A percentile compares a stretch with the other conserved stretches of the same genome.
Conservation (phyloP, 1,284 basidiomycete species). For the Pascua guehoae region DNA sequence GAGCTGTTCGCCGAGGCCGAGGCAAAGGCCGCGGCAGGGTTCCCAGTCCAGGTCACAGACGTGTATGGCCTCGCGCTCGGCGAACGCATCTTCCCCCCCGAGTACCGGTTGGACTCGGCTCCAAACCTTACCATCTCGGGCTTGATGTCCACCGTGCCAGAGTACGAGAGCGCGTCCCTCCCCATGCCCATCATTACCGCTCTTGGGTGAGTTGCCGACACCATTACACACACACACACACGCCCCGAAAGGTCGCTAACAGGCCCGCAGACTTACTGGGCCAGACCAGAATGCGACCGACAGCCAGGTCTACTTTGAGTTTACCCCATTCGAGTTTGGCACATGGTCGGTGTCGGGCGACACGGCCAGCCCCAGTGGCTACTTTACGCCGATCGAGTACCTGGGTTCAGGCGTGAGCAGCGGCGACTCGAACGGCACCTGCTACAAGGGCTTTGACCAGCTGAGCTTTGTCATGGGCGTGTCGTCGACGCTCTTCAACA, state of each 20-base stretch:
- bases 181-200: conserved; percentile 52
- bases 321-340: conserved; percentile 53
- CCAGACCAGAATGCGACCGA: no score
- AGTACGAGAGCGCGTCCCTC: conserved; percentile 18
- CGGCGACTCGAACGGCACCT: conserved; percentile 40
- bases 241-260: no score
- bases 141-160: conserved; percentile 24
- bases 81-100: conserved; percentile 39
- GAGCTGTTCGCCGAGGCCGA: conserved; percentile 39
- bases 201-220: conserved; percentile 15
- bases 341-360: conserved; percentile 47
- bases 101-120: conserved; percentile 34
- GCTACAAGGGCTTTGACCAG: conserved; percentile 47
- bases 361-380: conserved; percentile 20
- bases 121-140: conserved; percentile 46
- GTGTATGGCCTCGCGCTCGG: conserved; percentile 43
- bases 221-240: no score
- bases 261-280: no score
- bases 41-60: conserved; percentile 44
- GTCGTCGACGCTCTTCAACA: conserved; percentile 46
- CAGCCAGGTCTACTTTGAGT: conserved; percentile 23
- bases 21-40: conserved; percentile 40
- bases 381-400: conserved; percentile 44
- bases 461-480: conserved; percentile 49
- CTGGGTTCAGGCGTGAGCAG: conserved; percentile 42